Base-by-base conservation (phyloP, 768 basidiomycete species). In the Leccinum arenicola region DNA sequence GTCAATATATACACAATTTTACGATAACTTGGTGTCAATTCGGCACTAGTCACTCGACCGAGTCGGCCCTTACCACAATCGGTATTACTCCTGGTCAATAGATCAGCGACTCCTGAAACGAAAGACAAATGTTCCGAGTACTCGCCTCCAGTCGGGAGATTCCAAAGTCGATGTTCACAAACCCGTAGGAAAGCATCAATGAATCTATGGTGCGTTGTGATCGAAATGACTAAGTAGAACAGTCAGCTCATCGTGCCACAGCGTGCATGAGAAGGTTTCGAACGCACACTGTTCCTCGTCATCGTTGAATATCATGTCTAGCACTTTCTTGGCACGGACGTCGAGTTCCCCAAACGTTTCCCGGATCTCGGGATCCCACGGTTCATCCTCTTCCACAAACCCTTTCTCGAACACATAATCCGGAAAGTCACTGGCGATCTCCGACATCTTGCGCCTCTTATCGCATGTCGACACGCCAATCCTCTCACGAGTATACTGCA, bases 391-490 rank as follows among this genome's bases (percentile, higher is more conserved):
- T 66, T 91, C 89, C 0, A 78, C 71, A 55, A 92, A 82, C 0
- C 78, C 81, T 1, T 69, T 66, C 64, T 91, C 87, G 49, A 89
- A 79, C 8, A 54, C 61, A 66, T 85, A 85, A 5, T 72, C 68
- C 0, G 85, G 84, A 66, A 73, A 89, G 6, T 76, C 63, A 0
- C 58, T 57, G 0, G 69, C 64, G 59, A 91, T 85, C 55, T 81
- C 77, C 0, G 81, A 76, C 33, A 73, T 75, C 2, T 78, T 75
- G 19, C 77, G 75, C 14, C 89, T 81, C 61, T 81, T 80, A 70
- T 92, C 89, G 65, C 88, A 90, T 0, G 88, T 89, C 59, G 90
- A 88, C 1, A 82, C 78, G 0, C 88, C 84, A 59, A 83, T 81
- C 60, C 78, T 78, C 69, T 92, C 90, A 31, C 89, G 82, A 51